Evolutionary conservation across 2,329 filamentous ascomycete species (phyloP), one percentile per base, ranked within the genome.

Genomic region (Trichoderma arundinaceum): DNA sequence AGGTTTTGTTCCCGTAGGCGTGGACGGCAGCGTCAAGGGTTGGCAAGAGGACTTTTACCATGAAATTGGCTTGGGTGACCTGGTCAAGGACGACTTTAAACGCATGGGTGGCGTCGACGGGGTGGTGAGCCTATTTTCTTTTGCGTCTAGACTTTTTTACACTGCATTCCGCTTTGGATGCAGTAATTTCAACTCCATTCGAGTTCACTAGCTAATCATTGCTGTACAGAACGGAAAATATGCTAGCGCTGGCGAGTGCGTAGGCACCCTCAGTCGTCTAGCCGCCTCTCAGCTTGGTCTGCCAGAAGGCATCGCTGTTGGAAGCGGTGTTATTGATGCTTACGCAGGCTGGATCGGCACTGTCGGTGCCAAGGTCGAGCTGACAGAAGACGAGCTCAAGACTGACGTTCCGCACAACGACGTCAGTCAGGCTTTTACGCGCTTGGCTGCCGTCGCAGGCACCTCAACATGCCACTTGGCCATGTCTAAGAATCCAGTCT

Each of bases 291-390:
- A 97, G 69, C 87, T 99, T 67, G 94, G 95, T 7, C 85, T 99
- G 3, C 90, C 90, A 5, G 84, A 90, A 19, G 94, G 94, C 44
- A 95, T 97, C 71, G 92, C 95, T 17, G 91, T 99, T 64, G 95
- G 95, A 62, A 96, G 92, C 74, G 94, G 94, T 77, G 95, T 99
- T 69, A 99, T 99, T 74, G 95, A 99, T 77, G 95, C 95, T 17
- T 99, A 99, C 74, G 95, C 95, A 67, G 95, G 95, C 69, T 99
- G 95, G 95, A 95, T 99, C 71, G 95, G 95, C 68, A 98, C 95
- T 1, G 95, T 99, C n/a, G 95, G 95, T 66, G 94, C 95, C 67
- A 97, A 97, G 78, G 92, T 97, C 72, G 86, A 92, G 70, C 85
- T 96, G 15, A 83, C 84, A 46, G 72, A 76, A 41, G 87, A 90